These are phyloP conservation scores for Tolypocladium nubicola DNA, from an alignment of 2,329 filamentous ascomycete species.

Conservation along the genomic window DNA sequence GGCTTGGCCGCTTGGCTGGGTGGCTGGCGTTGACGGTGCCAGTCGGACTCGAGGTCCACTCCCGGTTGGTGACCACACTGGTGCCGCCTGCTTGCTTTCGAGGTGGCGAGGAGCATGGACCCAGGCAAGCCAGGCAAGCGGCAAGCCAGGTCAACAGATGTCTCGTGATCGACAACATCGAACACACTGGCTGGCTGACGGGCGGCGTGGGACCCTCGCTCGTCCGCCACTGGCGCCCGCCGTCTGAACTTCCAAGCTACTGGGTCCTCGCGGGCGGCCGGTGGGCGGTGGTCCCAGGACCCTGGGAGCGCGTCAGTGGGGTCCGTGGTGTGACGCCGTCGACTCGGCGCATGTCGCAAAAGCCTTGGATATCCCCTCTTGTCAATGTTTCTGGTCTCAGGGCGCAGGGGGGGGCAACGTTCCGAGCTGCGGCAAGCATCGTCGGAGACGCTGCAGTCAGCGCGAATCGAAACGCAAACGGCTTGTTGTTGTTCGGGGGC, in stretches of 20 bases:
- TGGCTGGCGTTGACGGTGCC: background rate
- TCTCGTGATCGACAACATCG: background rate
- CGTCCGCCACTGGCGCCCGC: background rate
- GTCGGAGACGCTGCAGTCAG: background rate
- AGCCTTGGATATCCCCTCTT: background rate
- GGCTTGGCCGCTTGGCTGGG: background rate
- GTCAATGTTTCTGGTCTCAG: background rate
- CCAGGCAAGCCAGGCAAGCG: too few species aligned
- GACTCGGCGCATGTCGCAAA: background rate
- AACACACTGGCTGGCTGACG: background rate
- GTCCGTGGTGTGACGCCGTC: background rate
- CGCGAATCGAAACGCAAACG: background rate
- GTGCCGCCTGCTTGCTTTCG: background rate
- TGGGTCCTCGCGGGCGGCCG: background rate
- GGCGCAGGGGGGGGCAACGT: background rate
- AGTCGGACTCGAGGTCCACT: background rate
- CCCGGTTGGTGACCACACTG: background rate
- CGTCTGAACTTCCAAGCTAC: background rate
- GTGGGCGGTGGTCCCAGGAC: conserved; percentile 2
- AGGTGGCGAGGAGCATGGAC: background rate
- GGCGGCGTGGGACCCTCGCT: background rate
- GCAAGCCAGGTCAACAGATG: too few species aligned
- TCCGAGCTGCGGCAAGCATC: background rate
- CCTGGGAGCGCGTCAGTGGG: conserved; percentile 4
- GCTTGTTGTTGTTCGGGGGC: conserved; percentile 2